A percentile compares a stretch with the other conserved stretches of the same genome.
These are phyloP conservation scores for Fusarium sulawesiense DNA, from an alignment of 2,329 filamentous ascomycete species.

Conservation along the genomic window DNA sequence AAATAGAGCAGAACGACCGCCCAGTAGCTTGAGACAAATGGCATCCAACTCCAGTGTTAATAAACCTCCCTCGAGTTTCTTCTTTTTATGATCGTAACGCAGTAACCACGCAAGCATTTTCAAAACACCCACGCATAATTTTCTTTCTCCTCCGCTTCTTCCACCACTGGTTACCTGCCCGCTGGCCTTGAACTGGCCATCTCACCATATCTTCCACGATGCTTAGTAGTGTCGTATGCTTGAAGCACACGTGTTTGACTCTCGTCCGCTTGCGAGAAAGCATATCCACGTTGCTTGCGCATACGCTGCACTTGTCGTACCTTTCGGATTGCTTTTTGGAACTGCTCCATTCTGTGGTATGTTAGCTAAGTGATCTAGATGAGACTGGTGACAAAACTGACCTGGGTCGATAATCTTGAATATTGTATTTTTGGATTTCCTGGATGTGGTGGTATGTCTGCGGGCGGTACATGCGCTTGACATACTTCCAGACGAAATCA, in stretches of 20 bases:
- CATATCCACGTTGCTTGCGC: constrained; percentile 98
- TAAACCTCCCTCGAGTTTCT: constrained; percentile 10
- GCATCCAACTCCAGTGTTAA: constrained; percentile 43
- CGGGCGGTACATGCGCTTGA: constrained; percentile 95
- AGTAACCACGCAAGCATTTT: constrained; percentile 33
- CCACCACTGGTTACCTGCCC: constrained; percentile 35
- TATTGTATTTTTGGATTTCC: constrained; percentile 99
- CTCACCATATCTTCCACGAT: constrained; percentile 92
- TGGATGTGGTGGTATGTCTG: constrained; percentile 98
- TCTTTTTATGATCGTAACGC: constrained; percentile 43
- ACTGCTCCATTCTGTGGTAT: constrained; percentile 90
- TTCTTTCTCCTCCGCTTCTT: constrained; percentile 4
- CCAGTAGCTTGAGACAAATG: constrained; percentile 35
- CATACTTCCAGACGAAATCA: constrained; percentile 97
- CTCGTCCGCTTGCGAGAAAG: constrained; percentile 97
- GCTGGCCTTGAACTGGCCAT: constrained; percentile 72
- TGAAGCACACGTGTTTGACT: constrained; percentile 94
- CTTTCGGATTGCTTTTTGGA: constrained; percentile 99
- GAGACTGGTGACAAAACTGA: constrained; percentile 55
- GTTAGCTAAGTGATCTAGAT: constrained; percentile 14
- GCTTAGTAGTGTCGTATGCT: constrained; percentile 95
- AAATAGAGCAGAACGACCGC: constrained; percentile 21
- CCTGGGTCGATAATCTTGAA: constrained; percentile 97
- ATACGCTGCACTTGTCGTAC: constrained; percentile 98
- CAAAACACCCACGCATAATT: constrained; percentile 33